A percentile compares a stretch with the other conserved stretches of the same genome.
Conservation (phyloP, 2,329 filamentous ascomycete species). For the Cryphonectria radicalis region DNA sequence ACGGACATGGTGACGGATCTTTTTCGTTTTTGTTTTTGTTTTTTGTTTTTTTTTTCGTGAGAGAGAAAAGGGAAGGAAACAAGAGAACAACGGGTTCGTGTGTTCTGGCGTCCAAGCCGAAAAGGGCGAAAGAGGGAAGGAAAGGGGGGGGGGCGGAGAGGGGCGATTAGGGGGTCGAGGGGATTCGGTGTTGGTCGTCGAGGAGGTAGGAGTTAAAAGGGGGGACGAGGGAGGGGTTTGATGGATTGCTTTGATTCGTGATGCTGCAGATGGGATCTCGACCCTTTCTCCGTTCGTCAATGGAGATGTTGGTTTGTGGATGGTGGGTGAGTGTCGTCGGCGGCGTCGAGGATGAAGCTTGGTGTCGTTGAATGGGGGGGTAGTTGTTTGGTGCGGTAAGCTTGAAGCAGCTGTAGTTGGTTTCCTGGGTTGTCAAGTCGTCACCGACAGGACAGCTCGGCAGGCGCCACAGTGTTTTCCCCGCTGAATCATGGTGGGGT, state of each 20-base stretch:
- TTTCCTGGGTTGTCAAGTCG: slow-evolving; percentile 9
- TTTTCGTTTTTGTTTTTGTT: background rate
- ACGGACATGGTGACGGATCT: slow-evolving; percentile 58
- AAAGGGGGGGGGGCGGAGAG: background rate
- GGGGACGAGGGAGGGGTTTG: background rate
- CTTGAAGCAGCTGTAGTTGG: background rate
- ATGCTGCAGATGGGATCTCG: background rate
- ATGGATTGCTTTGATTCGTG: background rate
- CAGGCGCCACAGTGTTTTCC: slow-evolving; percentile 17
- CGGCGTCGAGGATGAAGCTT: background rate
- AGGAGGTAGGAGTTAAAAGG: no score
- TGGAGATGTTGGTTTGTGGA: background rate
- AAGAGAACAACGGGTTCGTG: background rate
- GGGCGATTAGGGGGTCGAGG: background rate
- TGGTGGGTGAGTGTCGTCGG: background rate
- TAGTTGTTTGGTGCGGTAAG: background rate
- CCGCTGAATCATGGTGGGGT: slow-evolving; percentile 19
- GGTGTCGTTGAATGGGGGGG: background rate
- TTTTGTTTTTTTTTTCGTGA: background rate
- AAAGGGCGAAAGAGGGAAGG: background rate
- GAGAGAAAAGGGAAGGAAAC: background rate
- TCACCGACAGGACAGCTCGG: slow-evolving; percentile 14
- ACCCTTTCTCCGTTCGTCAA: background rate
- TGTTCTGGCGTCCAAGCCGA: background rate
- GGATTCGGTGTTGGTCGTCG: background rate